These are phyloP conservation scores for Aspergillus leporis DNA, from an alignment of 495 filamentous ascomycete genomes.

Conservation along the genomic window DNA sequence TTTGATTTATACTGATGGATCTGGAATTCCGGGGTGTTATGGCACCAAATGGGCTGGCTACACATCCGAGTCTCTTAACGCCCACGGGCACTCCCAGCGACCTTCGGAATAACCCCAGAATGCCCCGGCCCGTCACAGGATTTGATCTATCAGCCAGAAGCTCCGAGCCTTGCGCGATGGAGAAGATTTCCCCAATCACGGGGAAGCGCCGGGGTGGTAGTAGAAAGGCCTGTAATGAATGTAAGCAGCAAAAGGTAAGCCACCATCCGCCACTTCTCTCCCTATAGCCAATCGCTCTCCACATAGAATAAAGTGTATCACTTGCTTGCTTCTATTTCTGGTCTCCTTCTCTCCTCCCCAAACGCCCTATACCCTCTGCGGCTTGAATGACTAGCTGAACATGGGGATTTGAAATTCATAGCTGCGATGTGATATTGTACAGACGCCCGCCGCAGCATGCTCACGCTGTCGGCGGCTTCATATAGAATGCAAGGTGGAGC, in stretches of 20 bases:
- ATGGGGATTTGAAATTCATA: conserved; percentile 18
- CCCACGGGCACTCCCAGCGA: conserved; percentile 35
- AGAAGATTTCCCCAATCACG: conserved; percentile 45
- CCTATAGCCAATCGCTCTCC: background rate
- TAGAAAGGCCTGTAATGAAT: conserved; percentile 52
- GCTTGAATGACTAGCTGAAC: conserved; percentile 12
- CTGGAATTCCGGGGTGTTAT: conserved; percentile 43
- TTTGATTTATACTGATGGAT: conserved; percentile 42
- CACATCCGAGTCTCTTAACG: conserved; percentile 30
- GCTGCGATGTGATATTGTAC: conserved; percentile 52
- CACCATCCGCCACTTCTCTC: conserved; percentile 11
- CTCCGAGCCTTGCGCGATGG: conserved; percentile 41
- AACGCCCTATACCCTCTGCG: background rate
- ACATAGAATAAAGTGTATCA: conserved; percentile 3
- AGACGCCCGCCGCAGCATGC: conserved; percentile 45
- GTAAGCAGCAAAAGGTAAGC: conserved; percentile 52
- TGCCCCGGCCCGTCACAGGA: conserved; percentile 37
- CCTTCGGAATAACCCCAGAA: conserved; percentile 44
- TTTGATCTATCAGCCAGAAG: conserved; percentile 36
- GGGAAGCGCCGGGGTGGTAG: conserved; percentile 50
- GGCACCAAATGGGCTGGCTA: conserved; percentile 37
- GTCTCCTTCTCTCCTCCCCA: background rate
- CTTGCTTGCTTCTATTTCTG: conserved; percentile 11
- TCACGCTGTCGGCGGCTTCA: conserved; percentile 48
- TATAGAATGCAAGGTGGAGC: conserved; percentile 52